These are phyloP conservation scores for Mimosa bimucronata DNA, from an alignment of 306 rosid genomes.

Conservation along the genomic window DNA sequence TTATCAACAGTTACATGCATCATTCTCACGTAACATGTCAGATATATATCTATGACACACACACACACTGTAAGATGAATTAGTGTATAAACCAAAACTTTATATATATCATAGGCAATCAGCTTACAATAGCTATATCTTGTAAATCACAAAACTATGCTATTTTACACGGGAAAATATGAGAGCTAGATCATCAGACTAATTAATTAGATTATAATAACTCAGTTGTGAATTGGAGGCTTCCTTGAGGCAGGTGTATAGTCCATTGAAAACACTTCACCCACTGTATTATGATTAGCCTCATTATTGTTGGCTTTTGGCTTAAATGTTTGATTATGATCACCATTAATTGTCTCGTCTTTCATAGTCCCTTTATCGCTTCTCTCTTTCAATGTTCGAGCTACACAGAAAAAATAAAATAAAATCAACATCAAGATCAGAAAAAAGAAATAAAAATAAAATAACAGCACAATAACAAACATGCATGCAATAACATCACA, in stretches of 20 bases:
- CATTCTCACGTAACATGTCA: neutral
- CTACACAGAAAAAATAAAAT: slow-evolving; percentile 41
- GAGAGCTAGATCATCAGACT: neutral
- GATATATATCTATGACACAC: too few relatives aligned
- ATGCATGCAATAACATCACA: neutral
- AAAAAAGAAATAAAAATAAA: too few relatives aligned
- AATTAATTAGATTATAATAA: neutral
- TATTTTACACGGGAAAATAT: slow-evolving; percentile 6
- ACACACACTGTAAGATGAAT: neutral
- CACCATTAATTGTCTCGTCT: neutral
- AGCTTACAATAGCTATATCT: neutral
- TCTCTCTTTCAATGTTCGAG: slow-evolving; percentile 59
- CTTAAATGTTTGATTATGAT: slow-evolving; percentile 25
- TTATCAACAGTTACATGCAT: slow-evolving; percentile 4
- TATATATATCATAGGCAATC: neutral
- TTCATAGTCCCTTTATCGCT: neutral
- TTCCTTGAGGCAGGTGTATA: slow-evolving; percentile 83
- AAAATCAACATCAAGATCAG: neutral
- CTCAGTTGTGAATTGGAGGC: slow-evolving; percentile 90
- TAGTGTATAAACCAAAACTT: neutral
- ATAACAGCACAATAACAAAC: neutral
- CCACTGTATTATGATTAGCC: slow-evolving; percentile 21
- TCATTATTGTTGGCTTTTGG: slow-evolving; percentile 46
- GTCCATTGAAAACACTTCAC: slow-evolving; percentile 69
- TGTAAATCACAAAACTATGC: neutral